Conservation (phyloP, 2,329 filamentous ascomycete genomes). For the Neopestalotiopsis clavispora region DNA sequence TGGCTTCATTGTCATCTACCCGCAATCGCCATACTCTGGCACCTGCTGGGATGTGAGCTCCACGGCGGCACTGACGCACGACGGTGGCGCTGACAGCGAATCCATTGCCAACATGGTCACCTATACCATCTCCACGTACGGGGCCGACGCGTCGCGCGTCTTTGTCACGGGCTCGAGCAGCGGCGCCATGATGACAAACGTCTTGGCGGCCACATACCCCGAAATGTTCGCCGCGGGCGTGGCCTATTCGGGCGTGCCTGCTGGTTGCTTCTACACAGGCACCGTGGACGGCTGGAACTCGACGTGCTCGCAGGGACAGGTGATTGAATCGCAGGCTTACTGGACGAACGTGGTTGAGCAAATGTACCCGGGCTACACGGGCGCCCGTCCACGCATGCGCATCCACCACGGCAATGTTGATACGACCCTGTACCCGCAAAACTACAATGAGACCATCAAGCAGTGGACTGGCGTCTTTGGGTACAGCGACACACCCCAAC, state of each 20-base stretch:
- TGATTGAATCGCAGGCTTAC: constrained; percentile 44
- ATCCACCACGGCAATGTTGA: constrained; percentile 36
- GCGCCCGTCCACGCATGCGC: constrained; percentile 32
- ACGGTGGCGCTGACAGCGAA: constrained; percentile 60
- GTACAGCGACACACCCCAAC: constrained; percentile 15
- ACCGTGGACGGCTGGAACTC: constrained; percentile 52
- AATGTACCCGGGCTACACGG: constrained; percentile 38
- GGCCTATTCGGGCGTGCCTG: constrained; percentile 47
- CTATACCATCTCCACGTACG: constrained; percentile 55
- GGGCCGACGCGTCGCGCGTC: constrained; percentile 53
- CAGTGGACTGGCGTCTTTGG: constrained; percentile 43
- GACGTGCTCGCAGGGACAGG: constrained; percentile 51
- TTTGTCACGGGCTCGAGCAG: constrained; percentile 55
- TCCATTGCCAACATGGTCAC: constrained; percentile 63
- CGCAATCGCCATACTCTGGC: constrained; percentile 54
- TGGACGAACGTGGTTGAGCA: constrained; percentile 53
- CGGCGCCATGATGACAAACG: constrained; percentile 54
- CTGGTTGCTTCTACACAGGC: constrained; percentile 48
- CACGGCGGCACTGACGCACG: constrained; percentile 43
- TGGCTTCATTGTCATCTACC: constrained; percentile 59
- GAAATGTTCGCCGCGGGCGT: constrained; percentile 50
- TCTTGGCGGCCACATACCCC: constrained; percentile 49
- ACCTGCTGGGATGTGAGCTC: constrained; percentile 65
- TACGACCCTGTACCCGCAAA: constrained; percentile 27
- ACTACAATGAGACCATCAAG: constrained; percentile 34